Base-by-base conservation (phyloP, 352 stramenopile genomes). In the Globisporangium heterothallicum region DNA sequence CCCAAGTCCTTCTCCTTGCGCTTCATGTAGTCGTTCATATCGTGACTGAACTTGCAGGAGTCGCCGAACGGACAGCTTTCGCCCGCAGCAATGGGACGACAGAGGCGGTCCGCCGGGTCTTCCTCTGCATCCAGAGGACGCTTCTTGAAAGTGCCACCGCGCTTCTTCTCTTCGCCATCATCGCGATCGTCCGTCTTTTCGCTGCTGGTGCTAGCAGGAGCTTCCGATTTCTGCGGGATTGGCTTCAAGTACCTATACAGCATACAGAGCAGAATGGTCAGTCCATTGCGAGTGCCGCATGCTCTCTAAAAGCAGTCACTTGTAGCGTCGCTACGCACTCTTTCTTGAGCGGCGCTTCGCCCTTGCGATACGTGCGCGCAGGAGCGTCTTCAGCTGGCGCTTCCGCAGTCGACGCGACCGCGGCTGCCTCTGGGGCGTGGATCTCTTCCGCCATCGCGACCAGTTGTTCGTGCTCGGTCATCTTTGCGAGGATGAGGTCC, bases 1-100 rank as follows among this genome's bases (percentile, higher is more conserved):
- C 68, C 84, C 26, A 96, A 56, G 51, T 96, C 86, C 53, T 92
- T 91, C 9, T 72, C 66, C 54, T 92, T 91, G 58, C 80, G 75
- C 63, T 86, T 86, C 72, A 96, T 88, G 64, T 84, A 94, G 56
- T 85, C 78, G 29, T 61, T 54, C 25, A 91, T 63, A 53, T 96
- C 80, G 64, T 96, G 86, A 52, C 67, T 92, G 59, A 90, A 96
- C 64, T 92, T 94, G 68, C 85, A 95, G 49, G 41, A 67, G 48
- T 94, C 76, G 30, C 72, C 74, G 49, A 86, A 94, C 27, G 73
- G 38, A 48, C 85, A 95, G 27, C 50, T 49, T 30, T 84, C 75
- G 19, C 72, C 78, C 2, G 70, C 72, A 13, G 85, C 83, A 22
- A 92, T 62, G 2, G 67, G 64, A 6, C 83, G 80, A 45, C 84